Percentiles rank a stretch among this genome's conserved stretches.
Evolutionary conservation across 257 asterid genomes (phyloP).

Genomic region (Nicotiana otophora): DNA sequence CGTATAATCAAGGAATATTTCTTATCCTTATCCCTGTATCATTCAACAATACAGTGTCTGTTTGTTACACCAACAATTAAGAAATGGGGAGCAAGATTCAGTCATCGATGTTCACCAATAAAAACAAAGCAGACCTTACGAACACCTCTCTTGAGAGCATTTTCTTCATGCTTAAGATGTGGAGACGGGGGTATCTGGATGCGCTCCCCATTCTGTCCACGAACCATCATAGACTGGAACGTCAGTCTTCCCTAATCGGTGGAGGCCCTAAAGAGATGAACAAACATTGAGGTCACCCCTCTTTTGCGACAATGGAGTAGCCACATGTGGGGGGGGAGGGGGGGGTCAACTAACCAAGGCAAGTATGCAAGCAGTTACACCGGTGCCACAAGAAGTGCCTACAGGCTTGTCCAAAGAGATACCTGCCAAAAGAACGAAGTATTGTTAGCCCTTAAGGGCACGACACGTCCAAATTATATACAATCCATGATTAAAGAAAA

Average conservation of each 20-base stretch:
- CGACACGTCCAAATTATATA: not conserved
- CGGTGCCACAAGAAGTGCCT: constrained; percentile 86
- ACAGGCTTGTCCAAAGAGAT: constrained; percentile 66
- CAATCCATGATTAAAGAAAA: not conserved
- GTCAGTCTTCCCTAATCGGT: constrained; percentile 71
- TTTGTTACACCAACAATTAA: not conserved
- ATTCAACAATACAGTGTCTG: not conserved
- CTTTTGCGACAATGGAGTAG: not conserved
- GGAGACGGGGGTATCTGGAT: constrained; percentile 47
- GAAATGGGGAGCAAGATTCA: not conserved
- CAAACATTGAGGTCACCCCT: not conserved
- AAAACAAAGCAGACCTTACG: not conserved
- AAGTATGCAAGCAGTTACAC: constrained; percentile 92
- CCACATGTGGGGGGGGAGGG: not conserved
- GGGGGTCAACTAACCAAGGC: constrained; percentile 52
- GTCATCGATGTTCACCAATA: not conserved
- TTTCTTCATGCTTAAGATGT: constrained; percentile 18
- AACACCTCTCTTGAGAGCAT: not conserved
- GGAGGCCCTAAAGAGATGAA: constrained; percentile 57
- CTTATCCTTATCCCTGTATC: not conserved
- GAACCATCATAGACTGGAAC: constrained; percentile 83
- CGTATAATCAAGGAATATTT: not conserved
- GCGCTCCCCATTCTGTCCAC: constrained; percentile 90
- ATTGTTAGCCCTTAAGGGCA: not conserved
- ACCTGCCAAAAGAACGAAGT: constrained; percentile 34